These are phyloP conservation scores for Pontederia paniculata DNA, from an alignment of 176 grass and related monocot genomes.

Conservation along the genomic window DNA sequence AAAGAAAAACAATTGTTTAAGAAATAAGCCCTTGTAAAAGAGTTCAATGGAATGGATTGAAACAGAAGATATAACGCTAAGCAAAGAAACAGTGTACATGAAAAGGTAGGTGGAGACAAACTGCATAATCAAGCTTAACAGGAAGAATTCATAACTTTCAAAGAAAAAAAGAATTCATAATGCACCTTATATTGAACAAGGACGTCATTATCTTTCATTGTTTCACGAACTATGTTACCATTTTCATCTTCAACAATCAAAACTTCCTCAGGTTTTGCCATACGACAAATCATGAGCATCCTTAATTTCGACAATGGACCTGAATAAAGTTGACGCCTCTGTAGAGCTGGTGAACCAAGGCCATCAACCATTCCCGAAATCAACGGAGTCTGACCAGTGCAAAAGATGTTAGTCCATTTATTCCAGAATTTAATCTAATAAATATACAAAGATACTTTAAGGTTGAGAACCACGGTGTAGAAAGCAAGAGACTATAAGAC, in stretches of 20 bases:
- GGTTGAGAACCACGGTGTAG: background rate
- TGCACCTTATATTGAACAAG: slow-evolving; percentile 98
- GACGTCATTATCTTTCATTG: slow-evolving; percentile 97
- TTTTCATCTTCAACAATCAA: slow-evolving; percentile 99
- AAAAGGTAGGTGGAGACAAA: too few species aligned
- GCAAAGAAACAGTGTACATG: too few species aligned
- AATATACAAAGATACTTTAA: background rate
- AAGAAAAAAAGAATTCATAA: slow-evolving; percentile 8
- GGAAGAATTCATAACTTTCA: too few species aligned
- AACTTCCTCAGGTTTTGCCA: slow-evolving; percentile 99
- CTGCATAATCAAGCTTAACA: too few species aligned
- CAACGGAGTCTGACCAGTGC: slow-evolving; percentile 28
- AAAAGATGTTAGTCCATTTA: background rate
- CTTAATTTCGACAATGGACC: slow-evolving; percentile 77
- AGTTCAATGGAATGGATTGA: too few species aligned
- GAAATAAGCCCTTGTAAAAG: too few species aligned
- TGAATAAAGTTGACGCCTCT: slow-evolving; percentile 85
- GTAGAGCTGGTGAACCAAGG: slow-evolving; percentile 47
- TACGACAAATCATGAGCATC: slow-evolving; percentile 93
- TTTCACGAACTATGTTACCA: slow-evolving; percentile 98
- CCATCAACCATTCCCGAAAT: slow-evolving; percentile 83
- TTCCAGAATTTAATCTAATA: background rate
- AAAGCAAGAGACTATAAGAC: too few species aligned
- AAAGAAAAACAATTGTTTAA: too few species aligned
- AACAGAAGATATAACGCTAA: too few species aligned